Conservation (phyloP, 768 basidiomycete species). For the Leccinum incarnatum region DNA sequence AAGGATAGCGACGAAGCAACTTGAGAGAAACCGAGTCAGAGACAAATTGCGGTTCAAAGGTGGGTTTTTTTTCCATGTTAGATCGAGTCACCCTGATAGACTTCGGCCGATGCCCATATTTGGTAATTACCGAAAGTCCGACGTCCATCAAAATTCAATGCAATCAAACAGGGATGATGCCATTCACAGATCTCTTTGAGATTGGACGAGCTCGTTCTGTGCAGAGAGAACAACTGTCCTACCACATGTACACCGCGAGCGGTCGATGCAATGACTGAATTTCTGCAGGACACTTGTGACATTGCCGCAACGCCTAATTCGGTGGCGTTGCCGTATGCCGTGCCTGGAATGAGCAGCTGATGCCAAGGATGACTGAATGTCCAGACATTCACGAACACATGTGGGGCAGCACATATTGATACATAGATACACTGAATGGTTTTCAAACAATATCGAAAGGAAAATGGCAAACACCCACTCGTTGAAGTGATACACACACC, state of each 20-base stretch:
- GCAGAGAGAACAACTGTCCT: too few species aligned
- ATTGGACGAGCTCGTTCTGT: background rate
- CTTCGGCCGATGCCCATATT: constrained; percentile 27
- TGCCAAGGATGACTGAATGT: background rate
- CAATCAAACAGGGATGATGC: background rate
- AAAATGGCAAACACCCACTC: background rate
- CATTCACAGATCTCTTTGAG: too few species aligned
- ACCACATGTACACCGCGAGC: too few species aligned
- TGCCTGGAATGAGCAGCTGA: background rate
- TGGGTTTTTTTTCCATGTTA: constrained; percentile 7
- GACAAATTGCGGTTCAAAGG: background rate
- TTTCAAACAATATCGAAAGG: background rate
- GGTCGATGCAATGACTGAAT: background rate
- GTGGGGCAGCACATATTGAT: background rate
- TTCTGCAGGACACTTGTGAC: background rate
- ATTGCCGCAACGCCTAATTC: background rate
- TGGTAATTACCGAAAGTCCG: constrained; percentile 24
- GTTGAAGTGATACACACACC: background rate
- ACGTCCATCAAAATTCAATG: background rate
- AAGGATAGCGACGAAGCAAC: constrained; percentile 11
- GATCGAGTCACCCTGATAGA: constrained; percentile 20
- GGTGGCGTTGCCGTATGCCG: too few species aligned
- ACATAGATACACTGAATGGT: background rate
- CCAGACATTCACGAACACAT: background rate
- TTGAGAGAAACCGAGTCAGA: constrained; percentile 3